Evolutionary conservation across 1,139 yeast species (phyloP), one percentile per base, ranked within the genome.

Genomic region (Yamadazyma sp.): DNA sequence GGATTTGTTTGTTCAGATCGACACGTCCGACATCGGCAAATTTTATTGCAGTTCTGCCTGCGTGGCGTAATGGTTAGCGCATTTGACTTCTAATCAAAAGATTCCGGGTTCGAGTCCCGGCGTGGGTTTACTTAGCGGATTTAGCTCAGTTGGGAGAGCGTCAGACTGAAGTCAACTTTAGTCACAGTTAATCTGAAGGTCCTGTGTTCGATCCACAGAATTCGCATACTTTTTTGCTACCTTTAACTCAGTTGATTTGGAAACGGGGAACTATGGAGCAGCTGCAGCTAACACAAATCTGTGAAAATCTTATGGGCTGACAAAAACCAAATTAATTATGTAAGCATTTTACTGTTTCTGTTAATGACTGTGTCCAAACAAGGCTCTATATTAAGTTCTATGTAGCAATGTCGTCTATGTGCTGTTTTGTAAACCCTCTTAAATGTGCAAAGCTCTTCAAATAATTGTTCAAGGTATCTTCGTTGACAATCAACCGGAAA

Each of bases 121-220:
- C 53, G 46, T 49, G 53, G 53, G 53, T 49, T 46, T 33, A n/a
- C n/a, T 29, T 28, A 41, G 53, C 53, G 53, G 53, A 43, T 68
- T 70, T 70, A 70, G 75, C 75, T 69, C 75, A 70, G 74, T 69
- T 65, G 74, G 76, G 75, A 70, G 75, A 70, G 75, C 76, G 75
- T 67, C 74, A 68, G 75, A 70, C 75, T 70, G 75, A 70, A 69
- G 76, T 47, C 29, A 44, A 55, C 56, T 55, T 56, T 56, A 50
- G 64, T 59, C 62, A 25, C 61, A 59, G 62, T 57, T 57, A 55
- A 70, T 70, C 75, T 69, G 74, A 65, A 70, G 75, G 76, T 70
- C 75, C 71, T 70, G 76, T 70, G 76, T 70, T 70, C 76, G 75
- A 70, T 70, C 76, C 76, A 70, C 76, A 67, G 71, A 67, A 65